Evolutionary conservation across 2,329 filamentous ascomycete species (phyloP).

Genomic region (Ophiostoma sp.): DNA sequence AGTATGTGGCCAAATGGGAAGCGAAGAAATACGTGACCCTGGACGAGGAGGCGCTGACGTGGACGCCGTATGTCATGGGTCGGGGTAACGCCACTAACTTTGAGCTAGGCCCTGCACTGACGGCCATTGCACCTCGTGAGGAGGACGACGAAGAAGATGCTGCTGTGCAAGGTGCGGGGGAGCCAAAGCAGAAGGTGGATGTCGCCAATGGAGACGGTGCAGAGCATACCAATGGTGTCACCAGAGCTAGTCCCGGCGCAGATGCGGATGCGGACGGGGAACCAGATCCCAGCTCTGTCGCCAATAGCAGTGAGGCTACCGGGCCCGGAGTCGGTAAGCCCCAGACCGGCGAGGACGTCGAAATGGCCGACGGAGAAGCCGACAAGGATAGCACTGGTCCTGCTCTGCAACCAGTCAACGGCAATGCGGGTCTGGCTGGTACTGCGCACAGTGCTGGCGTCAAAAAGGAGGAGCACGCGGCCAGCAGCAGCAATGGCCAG

Average conservation of each 20-base stretch:
- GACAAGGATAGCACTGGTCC: not conserved
- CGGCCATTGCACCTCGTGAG: slow-evolving; percentile 80
- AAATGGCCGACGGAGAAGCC: slow-evolving; percentile 1
- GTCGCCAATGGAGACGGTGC: slow-evolving; percentile 32
- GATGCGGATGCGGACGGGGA: not conserved
- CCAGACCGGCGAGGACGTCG: not conserved
- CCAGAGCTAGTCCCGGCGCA: not conserved
- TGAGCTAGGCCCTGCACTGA: slow-evolving; percentile 73
- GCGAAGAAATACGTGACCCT: slow-evolving; percentile 81
- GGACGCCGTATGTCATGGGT: slow-evolving; percentile 97
- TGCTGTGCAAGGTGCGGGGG: slow-evolving; percentile 30
- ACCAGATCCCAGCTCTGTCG: not conserved
- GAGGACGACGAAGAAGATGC: slow-evolving; percentile 54
- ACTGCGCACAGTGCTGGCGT: not conserved
- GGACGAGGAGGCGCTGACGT: slow-evolving; percentile 73
- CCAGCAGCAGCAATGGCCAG: not conserved
- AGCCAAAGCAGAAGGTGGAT: slow-evolving; percentile 25
- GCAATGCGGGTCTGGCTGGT: not conserved
- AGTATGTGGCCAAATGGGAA: slow-evolving; percentile 86
- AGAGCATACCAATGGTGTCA: not conserved
- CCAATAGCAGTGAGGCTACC: not conserved
- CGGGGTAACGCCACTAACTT: slow-evolving; percentile 75
- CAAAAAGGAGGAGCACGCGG: slow-evolving; percentile 1
- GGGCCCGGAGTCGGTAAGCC: not conserved
- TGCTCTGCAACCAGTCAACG: slow-evolving; percentile 5